phyloP scores from a whole-genome alignment of 164 flowering plant genomes.

The Akebia trifoliata region DNA sequence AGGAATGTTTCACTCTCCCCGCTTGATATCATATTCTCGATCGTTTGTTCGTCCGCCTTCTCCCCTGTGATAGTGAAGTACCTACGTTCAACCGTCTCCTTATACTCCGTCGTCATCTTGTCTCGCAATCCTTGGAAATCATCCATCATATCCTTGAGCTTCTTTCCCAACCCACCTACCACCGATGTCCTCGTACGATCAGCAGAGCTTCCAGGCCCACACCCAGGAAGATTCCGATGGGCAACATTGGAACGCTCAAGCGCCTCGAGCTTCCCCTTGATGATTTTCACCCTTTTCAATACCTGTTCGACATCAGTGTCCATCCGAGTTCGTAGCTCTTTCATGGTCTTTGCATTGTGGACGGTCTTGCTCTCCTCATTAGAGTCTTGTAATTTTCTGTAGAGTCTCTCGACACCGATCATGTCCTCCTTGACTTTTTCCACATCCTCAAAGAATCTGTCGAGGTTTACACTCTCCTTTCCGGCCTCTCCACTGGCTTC shows the following conservation, averaged over 20 bases:
- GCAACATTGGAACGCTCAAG: slow-evolving; percentile 28
- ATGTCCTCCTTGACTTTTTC: slow-evolving; percentile 32
- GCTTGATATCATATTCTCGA: slow-evolving; percentile 27
- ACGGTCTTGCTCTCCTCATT: slow-evolving; percentile 28
- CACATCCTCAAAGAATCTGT: slow-evolving; percentile 30
- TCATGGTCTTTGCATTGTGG: slow-evolving; percentile 30
- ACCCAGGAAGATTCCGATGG: slow-evolving; percentile 26
- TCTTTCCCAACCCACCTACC: slow-evolving; percentile 28
- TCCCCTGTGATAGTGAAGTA: slow-evolving; percentile 32
- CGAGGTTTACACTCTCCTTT: slow-evolving; percentile 27
- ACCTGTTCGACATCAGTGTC: slow-evolving; percentile 27
- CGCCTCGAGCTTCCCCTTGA: slow-evolving; percentile 28
- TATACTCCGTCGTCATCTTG: slow-evolving; percentile 21
- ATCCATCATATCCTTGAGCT: slow-evolving; percentile 34
- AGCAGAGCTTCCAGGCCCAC: slow-evolving; percentile 30
- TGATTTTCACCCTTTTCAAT: slow-evolving; percentile 18
- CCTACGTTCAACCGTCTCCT: slow-evolving; percentile 32
- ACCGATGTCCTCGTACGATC: slow-evolving; percentile 34
- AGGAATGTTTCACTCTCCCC: slow-evolving; percentile 27
- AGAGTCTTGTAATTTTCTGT: slow-evolving; percentile 20
- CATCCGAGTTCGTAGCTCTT: slow-evolving; percentile 22
- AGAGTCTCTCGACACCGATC: slow-evolving; percentile 19
- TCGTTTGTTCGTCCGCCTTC: slow-evolving; percentile 21
- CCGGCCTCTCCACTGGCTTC: slow-evolving; percentile 13
- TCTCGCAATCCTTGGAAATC: slow-evolving; percentile 25